Percentiles rank a stretch among this genome's conserved stretches.
Evolutionary conservation across 1,284 basidiomycete genomes (phyloP).

Genomic region (Ustilago vetiveriae): DNA sequence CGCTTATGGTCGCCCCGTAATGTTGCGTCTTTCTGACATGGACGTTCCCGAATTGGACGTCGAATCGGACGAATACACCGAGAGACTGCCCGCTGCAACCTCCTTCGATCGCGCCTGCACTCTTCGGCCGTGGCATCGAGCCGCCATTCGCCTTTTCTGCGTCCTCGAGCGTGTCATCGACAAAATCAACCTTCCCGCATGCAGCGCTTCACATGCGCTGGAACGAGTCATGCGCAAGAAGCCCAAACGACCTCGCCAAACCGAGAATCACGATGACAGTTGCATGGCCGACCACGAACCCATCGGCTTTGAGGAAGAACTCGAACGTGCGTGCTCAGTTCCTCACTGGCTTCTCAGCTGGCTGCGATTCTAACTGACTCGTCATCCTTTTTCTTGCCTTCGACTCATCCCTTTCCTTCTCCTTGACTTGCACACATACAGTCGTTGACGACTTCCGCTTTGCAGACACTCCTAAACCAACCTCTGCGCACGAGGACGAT

Average conservation of each 20-base stretch:
- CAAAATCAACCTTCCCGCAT: slow-evolving; percentile 51
- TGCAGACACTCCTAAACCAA: slow-evolving; percentile 39
- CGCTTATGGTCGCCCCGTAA: slow-evolving; percentile 43
- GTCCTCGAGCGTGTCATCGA: slow-evolving; percentile 49
- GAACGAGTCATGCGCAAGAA: slow-evolving; percentile 48
- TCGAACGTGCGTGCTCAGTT: slow-evolving; percentile 18
- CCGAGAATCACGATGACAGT: slow-evolving; percentile 40
- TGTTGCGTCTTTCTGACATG: slow-evolving; percentile 46
- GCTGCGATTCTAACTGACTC: background rate
- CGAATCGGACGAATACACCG: slow-evolving; percentile 44
- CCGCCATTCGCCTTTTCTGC: slow-evolving; percentile 44
- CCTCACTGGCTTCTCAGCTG: background rate
- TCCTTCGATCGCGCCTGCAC: slow-evolving; percentile 44
- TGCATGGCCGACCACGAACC: slow-evolving; percentile 51
- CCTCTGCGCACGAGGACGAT: slow-evolving; percentile 42
- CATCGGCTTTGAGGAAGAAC: slow-evolving; percentile 44
- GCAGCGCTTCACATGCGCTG: slow-evolving; percentile 38
- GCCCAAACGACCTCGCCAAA: slow-evolving; percentile 42
- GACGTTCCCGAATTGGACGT: slow-evolving; percentile 48
- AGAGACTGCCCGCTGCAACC: slow-evolving; percentile 38
- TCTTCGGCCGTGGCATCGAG: slow-evolving; percentile 41
- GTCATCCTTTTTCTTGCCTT: background rate
- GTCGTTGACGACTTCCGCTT: slow-evolving; percentile 39
- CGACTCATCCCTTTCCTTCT: background rate
- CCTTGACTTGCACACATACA: background rate